Evolutionary conservation across 306 rosid species (phyloP).

Genomic region (Rosa lucieae): DNA sequence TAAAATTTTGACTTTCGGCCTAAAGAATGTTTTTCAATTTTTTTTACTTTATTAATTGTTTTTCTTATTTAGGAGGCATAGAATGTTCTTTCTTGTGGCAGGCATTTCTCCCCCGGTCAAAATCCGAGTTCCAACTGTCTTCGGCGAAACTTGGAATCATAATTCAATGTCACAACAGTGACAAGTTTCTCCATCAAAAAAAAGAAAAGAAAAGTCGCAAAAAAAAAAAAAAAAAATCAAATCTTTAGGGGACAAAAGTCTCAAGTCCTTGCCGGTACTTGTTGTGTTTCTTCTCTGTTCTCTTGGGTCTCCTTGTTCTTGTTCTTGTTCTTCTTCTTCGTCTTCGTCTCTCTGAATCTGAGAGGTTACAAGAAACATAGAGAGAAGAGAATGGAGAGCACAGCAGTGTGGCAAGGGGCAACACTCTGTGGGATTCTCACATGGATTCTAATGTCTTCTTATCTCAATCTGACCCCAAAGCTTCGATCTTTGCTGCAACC

Average conservation of each 20-base stretch:
- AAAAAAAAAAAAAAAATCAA: background rate
- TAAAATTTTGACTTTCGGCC: too few relatives aligned
- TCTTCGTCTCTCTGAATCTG: slow-evolving; percentile 15
- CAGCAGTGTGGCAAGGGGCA: slow-evolving; percentile 66
- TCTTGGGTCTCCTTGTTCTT: slow-evolving; percentile 11
- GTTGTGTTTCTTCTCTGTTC: background rate
- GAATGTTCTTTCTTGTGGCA: slow-evolving; percentile 3
- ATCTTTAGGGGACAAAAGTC: background rate
- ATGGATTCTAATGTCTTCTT: slow-evolving; percentile 60
- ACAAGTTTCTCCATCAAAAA: background rate
- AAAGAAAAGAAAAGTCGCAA: background rate
- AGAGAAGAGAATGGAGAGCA: slow-evolving; percentile 51
- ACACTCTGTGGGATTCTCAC: slow-evolving; percentile 57
- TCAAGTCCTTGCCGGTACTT: slow-evolving; percentile 3
- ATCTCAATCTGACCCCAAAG: slow-evolving; percentile 60
- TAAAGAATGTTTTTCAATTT: too few relatives aligned
- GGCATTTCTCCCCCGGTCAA: background rate
- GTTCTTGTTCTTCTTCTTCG: background rate
- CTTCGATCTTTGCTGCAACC: slow-evolving; percentile 82
- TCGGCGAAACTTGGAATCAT: background rate
- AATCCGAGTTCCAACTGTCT: background rate
- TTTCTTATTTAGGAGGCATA: background rate
- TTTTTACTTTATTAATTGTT: too few relatives aligned
- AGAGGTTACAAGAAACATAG: slow-evolving; percentile 17
- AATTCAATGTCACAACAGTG: background rate